Evolutionary conservation across 257 asterid genomes (phyloP).

Genomic region (Cinchona pubescens): DNA sequence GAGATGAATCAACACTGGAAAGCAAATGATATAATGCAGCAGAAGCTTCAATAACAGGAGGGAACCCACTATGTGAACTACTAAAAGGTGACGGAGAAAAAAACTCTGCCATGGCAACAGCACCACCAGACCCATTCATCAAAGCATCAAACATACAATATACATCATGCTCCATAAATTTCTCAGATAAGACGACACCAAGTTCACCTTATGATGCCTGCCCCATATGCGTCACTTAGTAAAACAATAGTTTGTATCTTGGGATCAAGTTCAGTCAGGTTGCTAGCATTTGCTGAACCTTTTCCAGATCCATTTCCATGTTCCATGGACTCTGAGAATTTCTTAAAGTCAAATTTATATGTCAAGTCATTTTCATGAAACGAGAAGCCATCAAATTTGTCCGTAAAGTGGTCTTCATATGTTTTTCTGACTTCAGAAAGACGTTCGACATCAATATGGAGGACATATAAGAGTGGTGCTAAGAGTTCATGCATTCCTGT

Average conservation of each 20-base stretch:
- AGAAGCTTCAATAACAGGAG: conserved; percentile 89
- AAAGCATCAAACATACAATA: conserved; percentile 85
- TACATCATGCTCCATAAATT: conserved; percentile 88
- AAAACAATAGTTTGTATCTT: conserved; percentile 56
- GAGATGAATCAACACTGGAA: conserved; percentile 74
- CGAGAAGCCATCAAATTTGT: conserved; percentile 75
- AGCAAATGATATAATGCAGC: conserved; percentile 73
- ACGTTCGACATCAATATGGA: conserved; percentile 65
- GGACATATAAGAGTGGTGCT: conserved; percentile 82
- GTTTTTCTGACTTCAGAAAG: conserved; percentile 68
- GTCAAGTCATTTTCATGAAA: conserved; percentile 69
- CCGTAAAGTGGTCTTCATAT: conserved; percentile 68
- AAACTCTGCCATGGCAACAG: conserved; percentile 76
- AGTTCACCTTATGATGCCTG: conserved; percentile 97
- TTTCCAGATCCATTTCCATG: conserved; percentile 37
- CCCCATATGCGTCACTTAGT: conserved; percentile 84
- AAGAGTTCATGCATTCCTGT: conserved; percentile 93
- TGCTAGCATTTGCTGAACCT: conserved; percentile 34
- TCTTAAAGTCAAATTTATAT: conserved; percentile 72
- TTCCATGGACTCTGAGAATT: conserved; percentile 53
- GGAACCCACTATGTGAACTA: conserved; percentile 48
- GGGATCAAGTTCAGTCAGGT: conserved; percentile 61
- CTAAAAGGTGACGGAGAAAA: conserved; percentile 59
- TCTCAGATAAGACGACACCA: conserved; percentile 76
- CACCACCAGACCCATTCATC: conserved; percentile 80